A percentile compares a stretch with the other conserved stretches of the same genome.
These are phyloP conservation scores for Aspergillus candidus DNA, from an alignment of 2,329 filamentous ascomycete genomes.

Conservation along the genomic window DNA sequence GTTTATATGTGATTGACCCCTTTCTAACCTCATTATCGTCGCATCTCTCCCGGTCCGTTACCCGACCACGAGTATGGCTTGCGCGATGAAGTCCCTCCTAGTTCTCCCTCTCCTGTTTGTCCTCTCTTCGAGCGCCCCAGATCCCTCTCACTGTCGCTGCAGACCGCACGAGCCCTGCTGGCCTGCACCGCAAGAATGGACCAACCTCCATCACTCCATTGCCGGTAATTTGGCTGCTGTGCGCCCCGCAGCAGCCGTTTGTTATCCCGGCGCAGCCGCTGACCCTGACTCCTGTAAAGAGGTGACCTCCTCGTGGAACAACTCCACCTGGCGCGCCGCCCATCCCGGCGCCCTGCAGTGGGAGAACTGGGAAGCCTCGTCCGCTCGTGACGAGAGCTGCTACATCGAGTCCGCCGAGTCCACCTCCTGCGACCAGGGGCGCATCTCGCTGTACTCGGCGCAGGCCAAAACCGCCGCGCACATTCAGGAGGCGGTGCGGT, in stretches of 20 bases:
- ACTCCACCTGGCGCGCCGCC: constrained; percentile 33
- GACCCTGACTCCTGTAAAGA: constrained; percentile 11
- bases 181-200: constrained; percentile 32
- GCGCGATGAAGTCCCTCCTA: no score
- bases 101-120: no score
- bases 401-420: constrained; percentile 25
- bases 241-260: constrained; percentile 26
- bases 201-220: constrained; percentile 32
- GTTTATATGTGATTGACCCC: no score
- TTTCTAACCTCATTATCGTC: no score
- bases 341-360: constrained; percentile 23
- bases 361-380: constrained; percentile 38
- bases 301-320: constrained; percentile 7
- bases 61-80: no score
- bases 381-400: constrained; percentile 31
- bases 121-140: not conserved
- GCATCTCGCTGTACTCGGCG: constrained; percentile 34
- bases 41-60: no score
- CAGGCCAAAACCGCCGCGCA: constrained; percentile 26
- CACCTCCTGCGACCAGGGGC: constrained; percentile 29
- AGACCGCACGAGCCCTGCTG: constrained; percentile 28
- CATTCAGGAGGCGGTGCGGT: constrained; percentile 35
- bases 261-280: constrained; percentile 15
- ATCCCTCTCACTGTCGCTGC: constrained; percentile 13
- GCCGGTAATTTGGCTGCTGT: constrained; percentile 30